Conservation (phyloP, 2,329 filamentous ascomycete species). For the Diaporthe caulivora region DNA sequence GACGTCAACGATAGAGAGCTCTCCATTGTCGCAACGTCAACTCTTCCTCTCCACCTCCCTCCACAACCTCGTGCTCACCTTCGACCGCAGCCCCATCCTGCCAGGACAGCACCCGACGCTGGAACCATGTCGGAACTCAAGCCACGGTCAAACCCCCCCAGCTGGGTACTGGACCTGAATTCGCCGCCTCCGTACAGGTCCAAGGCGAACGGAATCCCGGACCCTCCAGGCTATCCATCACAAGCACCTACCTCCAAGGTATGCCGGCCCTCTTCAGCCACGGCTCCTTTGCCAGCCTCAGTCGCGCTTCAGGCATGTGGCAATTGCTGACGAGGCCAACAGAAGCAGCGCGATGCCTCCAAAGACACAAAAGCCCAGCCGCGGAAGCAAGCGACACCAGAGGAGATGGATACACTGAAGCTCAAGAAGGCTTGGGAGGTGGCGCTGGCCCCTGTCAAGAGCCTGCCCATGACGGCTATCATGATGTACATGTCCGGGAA, state of each 20-base stretch:
- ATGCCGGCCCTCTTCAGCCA: slow-evolving; percentile 42
- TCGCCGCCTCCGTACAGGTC: slow-evolving; percentile 74
- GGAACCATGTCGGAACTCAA: slow-evolving; percentile 46
- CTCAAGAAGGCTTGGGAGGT: slow-evolving; percentile 99
- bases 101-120: not conserved
- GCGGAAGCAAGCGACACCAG: slow-evolving; percentile 77
- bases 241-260: slow-evolving; percentile 70
- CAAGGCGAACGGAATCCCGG: slow-evolving; percentile 75
- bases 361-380: slow-evolving; percentile 63
- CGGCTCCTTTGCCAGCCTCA: not conserved
- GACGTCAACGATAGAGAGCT: not conserved
- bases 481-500: slow-evolving; percentile 99
- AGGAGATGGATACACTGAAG: slow-evolving; percentile 95
- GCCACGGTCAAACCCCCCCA: slow-evolving; percentile 60
- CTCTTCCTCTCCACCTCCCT: not conserved
- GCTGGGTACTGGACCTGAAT: slow-evolving; percentile 87
- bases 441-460: slow-evolving; percentile 91
- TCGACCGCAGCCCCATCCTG: not conserved
- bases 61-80: not conserved
- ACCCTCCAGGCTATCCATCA: slow-evolving; percentile 86
- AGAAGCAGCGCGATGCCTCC: slow-evolving; percentile 60
- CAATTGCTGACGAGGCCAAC: not conserved
- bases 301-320: not conserved
- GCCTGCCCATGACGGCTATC: slow-evolving; percentile 96
- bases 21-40: slow-evolving; percentile 12